A percentile compares a stretch with the other conserved stretches of the same genome.
These are phyloP conservation scores for Magnusiomyces magnusii DNA, from an alignment of 1,139 yeast genomes.

Conservation along the genomic window DNA sequence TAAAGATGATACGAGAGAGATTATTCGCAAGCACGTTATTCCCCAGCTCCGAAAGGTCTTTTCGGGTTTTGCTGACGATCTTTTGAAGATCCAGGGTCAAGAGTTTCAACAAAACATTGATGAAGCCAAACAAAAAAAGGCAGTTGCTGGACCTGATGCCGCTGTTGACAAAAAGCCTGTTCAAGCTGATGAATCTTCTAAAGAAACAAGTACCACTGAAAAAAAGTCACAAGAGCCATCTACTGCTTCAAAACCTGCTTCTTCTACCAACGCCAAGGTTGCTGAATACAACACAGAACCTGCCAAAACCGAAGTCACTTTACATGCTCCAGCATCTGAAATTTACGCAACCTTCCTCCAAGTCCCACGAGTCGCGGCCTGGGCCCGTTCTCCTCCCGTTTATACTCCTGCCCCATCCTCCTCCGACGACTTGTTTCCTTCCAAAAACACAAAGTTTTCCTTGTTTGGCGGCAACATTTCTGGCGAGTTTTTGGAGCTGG, in stretches of 20 bases:
- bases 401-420: slow-evolving; percentile 58
- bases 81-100: slow-evolving; percentile 66
- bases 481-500: slow-evolving; percentile 59
- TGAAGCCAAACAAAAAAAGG: slow-evolving; percentile 58
- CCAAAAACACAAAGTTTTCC: slow-evolving; percentile 49
- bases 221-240: slow-evolving; percentile 15
- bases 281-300: slow-evolving; percentile 64
- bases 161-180: slow-evolving; percentile 2
- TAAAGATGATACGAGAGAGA: slow-evolving; percentile 39
- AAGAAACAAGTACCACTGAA: slow-evolving; percentile 1
- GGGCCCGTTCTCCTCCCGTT: slow-evolving; percentile 76
- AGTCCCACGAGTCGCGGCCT: slow-evolving; percentile 70
- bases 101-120: slow-evolving; percentile 78
- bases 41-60: slow-evolving; percentile 62
- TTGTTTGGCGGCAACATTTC: slow-evolving; percentile 85
- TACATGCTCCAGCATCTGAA: slow-evolving; percentile 84
- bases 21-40: slow-evolving; percentile 53
- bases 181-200: slow-evolving; percentile 13
- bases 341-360: slow-evolving; percentile 69
- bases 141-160: slow-evolving; percentile 30
- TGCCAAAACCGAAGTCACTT: slow-evolving; percentile 60
- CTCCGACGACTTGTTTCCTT: slow-evolving; percentile 36
- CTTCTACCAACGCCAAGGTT: slow-evolving; percentile 16
- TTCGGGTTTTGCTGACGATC: slow-evolving; percentile 63
- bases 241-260: slow-evolving; percentile 17